Base-by-base conservation (phyloP, 2,329 filamentous ascomycete genomes). In the Alternaria postmessia region DNA sequence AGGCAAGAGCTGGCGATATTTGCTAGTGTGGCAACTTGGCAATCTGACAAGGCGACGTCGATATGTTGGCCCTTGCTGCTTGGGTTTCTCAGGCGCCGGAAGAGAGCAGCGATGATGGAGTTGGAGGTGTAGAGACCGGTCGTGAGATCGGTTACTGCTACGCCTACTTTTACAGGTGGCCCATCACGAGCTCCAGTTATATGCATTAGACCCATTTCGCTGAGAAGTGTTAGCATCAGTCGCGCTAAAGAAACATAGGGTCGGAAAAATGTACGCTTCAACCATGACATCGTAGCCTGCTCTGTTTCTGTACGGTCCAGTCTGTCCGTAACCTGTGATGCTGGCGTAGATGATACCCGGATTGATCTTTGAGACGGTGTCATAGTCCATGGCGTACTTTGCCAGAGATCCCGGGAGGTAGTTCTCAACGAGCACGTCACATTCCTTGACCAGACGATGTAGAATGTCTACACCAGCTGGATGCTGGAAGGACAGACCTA, bases 201-300 rank as follows among this genome's bases (percentile, higher is more conserved):
- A 80, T 99, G 95, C 95, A 99, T 99, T 57, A 99, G 82, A 1
- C 95, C 95, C 81, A 99, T 94, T 77, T 98, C 95, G 11, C 81
- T 83, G 55, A 24, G 2, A 12, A 48, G 14, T 53, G 56, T 75
- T 41, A 75, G 65, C 26, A 24, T 20, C 48, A 34, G n/a, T 20
- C 9, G 18, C 16, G 14, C 9, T 20, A 18, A n/a, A 49, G 41
- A 20, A 7, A 30, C n/a, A 42, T 55, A 16, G 14, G 9, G 36
- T 48, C 5, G 20, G 32, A 20, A n/a, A 57, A 7, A 76, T 80
- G 59, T 69, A 83, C 61, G 95, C 95, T 82, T 99, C 95, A 11
- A 99, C 94, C 94, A 99, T 99, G 68, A 99, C 95, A 79, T 99
- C 95, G 83, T 99, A 99, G 5, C 95, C 95, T 4, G 95, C 93